Evolutionary conservation across 768 basidiomycete genomes (phyloP).

Genomic region (Phanerochaete sordida): DNA sequence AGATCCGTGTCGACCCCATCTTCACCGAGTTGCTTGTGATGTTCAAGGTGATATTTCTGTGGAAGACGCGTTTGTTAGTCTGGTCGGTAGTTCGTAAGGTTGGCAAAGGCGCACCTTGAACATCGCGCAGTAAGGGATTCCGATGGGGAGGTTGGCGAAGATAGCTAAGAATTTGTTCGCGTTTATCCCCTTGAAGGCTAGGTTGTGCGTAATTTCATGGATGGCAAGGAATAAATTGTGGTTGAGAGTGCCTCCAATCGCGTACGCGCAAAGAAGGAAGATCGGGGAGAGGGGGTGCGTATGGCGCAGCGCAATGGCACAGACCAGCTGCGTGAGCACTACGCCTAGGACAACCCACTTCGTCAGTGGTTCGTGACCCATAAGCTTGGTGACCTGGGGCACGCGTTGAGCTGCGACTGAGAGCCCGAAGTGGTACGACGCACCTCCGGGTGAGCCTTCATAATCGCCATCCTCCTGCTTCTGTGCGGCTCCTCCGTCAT

Average conservation of each 20-base stretch:
- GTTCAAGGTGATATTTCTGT: conserved; percentile 90
- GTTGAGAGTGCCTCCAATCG: conserved; percentile 90
- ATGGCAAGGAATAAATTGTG: conserved; percentile 98
- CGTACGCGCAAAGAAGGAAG: conserved; percentile 80
- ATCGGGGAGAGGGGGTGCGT: conserved; percentile 62
- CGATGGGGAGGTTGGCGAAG: conserved; percentile 90
- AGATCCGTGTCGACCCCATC: conserved; percentile 97
- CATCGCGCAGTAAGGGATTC: conserved; percentile 89
- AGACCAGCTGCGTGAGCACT: conserved; percentile 67
- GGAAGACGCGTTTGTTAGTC: not conserved
- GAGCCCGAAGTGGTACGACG: conserved; percentile 16
- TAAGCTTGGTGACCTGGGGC: conserved; percentile 83
- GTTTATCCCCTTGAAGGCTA: conserved; percentile 80
- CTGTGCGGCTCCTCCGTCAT: conserved; percentile 99
- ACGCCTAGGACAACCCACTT: conserved; percentile 87
- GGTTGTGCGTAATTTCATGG: conserved; percentile 97
- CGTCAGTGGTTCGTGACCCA: conserved; percentile 92
- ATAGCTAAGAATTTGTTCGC: conserved; percentile 88
- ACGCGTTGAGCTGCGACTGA: not conserved
- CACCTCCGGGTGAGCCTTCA: conserved; percentile 94
- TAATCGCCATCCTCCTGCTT: conserved; percentile 78
- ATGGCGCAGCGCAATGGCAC: conserved; percentile 64
- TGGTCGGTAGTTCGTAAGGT: not conserved
- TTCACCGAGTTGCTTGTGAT: conserved; percentile 93
- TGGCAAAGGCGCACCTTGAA: conserved; percentile 67